A percentile compares a stretch with the other conserved stretches of the same genome.
phyloP scores from a whole-genome alignment of 2,329 filamentous ascomycete genomes.

The Neonectria magnoliae region DNA sequence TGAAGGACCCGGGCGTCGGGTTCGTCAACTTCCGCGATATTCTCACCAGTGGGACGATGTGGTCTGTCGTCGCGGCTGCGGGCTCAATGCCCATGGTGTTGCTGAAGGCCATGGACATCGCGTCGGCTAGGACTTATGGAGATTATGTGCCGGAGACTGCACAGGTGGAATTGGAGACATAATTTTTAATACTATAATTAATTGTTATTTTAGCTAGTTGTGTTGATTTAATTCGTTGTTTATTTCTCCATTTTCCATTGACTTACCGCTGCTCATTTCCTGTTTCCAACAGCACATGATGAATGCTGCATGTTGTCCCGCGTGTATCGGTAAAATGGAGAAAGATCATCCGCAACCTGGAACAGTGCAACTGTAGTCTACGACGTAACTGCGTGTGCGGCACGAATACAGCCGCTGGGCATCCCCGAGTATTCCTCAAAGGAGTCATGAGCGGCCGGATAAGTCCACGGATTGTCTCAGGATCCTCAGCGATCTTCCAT shows the following conservation, averaged over 20 bases:
- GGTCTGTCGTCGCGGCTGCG: constrained; percentile 26
- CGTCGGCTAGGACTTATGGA: not conserved
- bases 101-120: constrained; percentile 20
- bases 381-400: no score
- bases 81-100: constrained; percentile 25
- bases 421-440: constrained; percentile 3
- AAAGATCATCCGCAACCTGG: constrained; percentile 1
- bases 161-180: not conserved
- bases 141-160: not conserved
- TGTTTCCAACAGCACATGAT: constrained; percentile 4
- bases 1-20: constrained; percentile 21
- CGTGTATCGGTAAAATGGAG: constrained; percentile 16
- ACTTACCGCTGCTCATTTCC: not conserved
- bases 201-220: not conserved
- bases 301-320: constrained; percentile 4
- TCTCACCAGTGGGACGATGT: constrained; percentile 29
- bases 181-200: not conserved
- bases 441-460: constrained; percentile 9
- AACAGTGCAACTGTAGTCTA: not conserved
- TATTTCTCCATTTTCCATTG: not conserved
- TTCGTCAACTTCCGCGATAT: constrained; percentile 35
- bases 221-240: not conserved
- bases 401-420: not conserved
- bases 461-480: constrained; percentile 9
- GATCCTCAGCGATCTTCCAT: not conserved